Evolutionary conservation across 2,329 filamentous ascomycete genomes (phyloP), one percentile per base, ranked within the genome.

Genomic region (Rhynchosporium agropyri): DNA sequence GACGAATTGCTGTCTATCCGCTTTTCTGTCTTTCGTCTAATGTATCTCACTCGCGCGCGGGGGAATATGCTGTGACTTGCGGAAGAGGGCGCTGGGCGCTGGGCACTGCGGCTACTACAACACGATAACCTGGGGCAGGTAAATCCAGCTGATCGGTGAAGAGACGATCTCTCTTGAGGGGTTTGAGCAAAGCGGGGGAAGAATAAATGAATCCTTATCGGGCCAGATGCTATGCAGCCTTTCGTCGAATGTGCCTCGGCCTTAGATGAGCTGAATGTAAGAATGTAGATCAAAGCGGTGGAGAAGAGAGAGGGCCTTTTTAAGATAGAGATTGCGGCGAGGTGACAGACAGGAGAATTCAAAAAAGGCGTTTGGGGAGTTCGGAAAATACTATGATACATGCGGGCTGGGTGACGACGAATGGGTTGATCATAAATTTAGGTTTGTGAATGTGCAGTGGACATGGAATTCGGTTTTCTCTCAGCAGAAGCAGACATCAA

Each of bases 131-230:
- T 7, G 36, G 48, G 50, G 29, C 46, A 58, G 57, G 58, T 61
- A 60, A 65, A 61, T 60, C 63, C 60, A 46, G 26, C 51, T 59
- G 57, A 53, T 65, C 46, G 55, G 48, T 36, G 49, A 58, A 51
- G 46, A 20, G 61, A 45, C 43, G 61, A 15, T 61, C 36, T 57
- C 59, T 51, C 51, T 50, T 20, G 31, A 43, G 33, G 50, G 50
- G 55, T 45, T 29, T 48, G 51, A n/a, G 8, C 53, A 45, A 45
- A 36, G 43, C 43, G 43, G 45, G 57, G 26, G 38, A 38, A 38
- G 33, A 56, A 42, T 28, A 13, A 29, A 50, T 59, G 45, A 38
- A 29, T 59, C 43, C 20, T 59, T 45, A 58, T 46, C 42, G n/a
- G 40, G 55, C 31, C 29, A 29, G 45, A 50, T 40, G 40, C 31